phyloP scores from a whole-genome alignment of 1,284 basidiomycete genomes.

The Cystobasidium sp. region DNA sequence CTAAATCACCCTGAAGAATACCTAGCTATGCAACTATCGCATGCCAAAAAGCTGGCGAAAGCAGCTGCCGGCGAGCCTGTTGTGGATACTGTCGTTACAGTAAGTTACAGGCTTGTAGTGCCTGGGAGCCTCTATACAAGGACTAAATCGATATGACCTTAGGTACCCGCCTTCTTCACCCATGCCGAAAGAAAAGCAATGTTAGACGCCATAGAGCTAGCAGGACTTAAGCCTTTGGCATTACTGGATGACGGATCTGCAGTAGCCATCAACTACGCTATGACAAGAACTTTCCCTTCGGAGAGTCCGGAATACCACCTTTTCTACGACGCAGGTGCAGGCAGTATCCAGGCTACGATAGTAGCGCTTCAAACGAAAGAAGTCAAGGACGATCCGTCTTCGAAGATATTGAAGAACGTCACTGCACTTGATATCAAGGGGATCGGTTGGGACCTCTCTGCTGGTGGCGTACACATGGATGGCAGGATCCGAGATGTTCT shows the following conservation, averaged over 20 bases:
- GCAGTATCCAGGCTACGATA: slow-evolving; percentile 82
- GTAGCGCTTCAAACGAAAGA: slow-evolving; percentile 72
- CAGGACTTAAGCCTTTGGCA: slow-evolving; percentile 79
- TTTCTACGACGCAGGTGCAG: slow-evolving; percentile 92
- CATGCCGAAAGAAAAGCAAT: slow-evolving; percentile 86
- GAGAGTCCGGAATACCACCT: slow-evolving; percentile 66
- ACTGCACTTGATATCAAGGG: slow-evolving; percentile 77
- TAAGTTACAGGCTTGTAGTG: slow-evolving; percentile 45
- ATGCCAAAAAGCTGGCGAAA: slow-evolving; percentile 87
- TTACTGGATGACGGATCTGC: slow-evolving; percentile 90
- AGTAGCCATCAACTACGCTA: slow-evolving; percentile 92
- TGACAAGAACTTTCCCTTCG: slow-evolving; percentile 81
- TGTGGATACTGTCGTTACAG: slow-evolving; percentile 81
- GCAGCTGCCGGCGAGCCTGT: slow-evolving; percentile 74
- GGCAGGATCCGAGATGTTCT: slow-evolving; percentile 81
- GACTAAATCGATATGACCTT: background rate
- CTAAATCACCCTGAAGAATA: slow-evolving; percentile 74
- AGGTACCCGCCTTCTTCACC: slow-evolving; percentile 78
- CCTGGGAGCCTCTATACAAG: background rate
- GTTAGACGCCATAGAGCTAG: slow-evolving; percentile 85
- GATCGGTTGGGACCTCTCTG: slow-evolving; percentile 76
- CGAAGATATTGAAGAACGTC: slow-evolving; percentile 65
- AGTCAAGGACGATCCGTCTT: slow-evolving; percentile 53
- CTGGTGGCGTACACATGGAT: slow-evolving; percentile 83
- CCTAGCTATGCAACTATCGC: slow-evolving; percentile 89